Conservation (phyloP, 192 early-diverging fungal genomes). For the Podila epicladia region DNA sequence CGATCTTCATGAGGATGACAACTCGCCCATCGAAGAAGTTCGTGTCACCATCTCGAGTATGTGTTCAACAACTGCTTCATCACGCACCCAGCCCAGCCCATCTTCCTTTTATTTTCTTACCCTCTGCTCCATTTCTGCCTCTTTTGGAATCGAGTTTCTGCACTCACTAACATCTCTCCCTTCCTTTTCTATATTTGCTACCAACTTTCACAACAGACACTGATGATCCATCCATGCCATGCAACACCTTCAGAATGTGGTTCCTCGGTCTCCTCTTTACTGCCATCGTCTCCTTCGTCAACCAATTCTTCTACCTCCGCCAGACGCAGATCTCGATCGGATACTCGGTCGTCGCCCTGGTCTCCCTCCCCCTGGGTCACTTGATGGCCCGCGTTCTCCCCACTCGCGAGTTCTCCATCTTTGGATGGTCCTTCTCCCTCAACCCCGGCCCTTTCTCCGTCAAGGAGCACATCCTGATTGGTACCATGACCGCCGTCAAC, state of each 20-base stretch:
- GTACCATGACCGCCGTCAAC: constrained; percentile 55
- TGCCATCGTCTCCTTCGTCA: constrained; percentile 42
- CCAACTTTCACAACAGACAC: not conserved
- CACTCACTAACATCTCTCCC: no score
- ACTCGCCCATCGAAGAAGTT: constrained; percentile 60
- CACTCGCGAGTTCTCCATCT: not conserved
- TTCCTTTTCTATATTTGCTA: no score
- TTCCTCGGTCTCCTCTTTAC: constrained; percentile 3
- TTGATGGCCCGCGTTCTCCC: constrained; percentile 48
- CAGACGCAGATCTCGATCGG: constrained; percentile 42
- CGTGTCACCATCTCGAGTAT: constrained; percentile 54
- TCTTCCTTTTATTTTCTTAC: no score
- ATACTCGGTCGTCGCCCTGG: constrained; percentile 51
- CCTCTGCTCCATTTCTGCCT: no score
- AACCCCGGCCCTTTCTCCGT: constrained; percentile 69
- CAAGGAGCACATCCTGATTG: constrained; percentile 68
- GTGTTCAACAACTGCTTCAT: not conserved
- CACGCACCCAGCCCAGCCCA: no score
- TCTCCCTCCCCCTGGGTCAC: constrained; percentile 54
- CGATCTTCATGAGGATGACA: constrained; percentile 35
- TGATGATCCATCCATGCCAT: not conserved
- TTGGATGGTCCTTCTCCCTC: constrained; percentile 28
- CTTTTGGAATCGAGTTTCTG: no score
- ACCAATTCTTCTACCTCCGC: constrained; percentile 60
- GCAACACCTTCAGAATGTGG: constrained; percentile 6